Percentiles rank a stretch among this genome's conserved stretches.
phyloP scores from a whole-genome alignment of 192 early-diverging fungal genomes.

The Coemansia sp. region DNA sequence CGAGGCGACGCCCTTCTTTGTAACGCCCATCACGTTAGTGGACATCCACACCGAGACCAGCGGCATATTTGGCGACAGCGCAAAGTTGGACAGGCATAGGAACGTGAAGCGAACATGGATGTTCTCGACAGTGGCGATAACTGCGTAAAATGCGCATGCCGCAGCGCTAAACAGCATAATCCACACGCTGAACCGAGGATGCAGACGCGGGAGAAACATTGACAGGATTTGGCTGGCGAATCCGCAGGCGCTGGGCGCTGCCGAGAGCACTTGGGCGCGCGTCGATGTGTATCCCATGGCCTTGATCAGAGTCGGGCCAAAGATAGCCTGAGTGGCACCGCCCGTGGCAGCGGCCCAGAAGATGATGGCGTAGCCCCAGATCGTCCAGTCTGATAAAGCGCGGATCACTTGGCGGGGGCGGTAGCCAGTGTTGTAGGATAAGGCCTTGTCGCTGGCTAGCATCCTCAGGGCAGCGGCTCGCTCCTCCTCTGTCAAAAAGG shows the following conservation, averaged over 20 bases:
- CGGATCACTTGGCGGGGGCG: constrained; percentile 25
- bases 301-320: constrained; percentile 39
- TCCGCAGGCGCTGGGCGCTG: constrained; percentile 48
- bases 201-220: constrained; percentile 37
- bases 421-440: constrained; percentile 21
- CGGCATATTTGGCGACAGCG: constrained; percentile 52
- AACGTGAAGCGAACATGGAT: constrained; percentile 38
- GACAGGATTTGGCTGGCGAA: constrained; percentile 41
- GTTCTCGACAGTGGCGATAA: constrained; percentile 48
- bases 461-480: constrained; percentile 45
- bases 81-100: constrained; percentile 48
- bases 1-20: constrained; percentile 61
- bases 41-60: constrained; percentile 60
- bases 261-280: constrained; percentile 43
- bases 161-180: constrained; percentile 54
- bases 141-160: constrained; percentile 57
- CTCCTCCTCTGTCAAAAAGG: constrained; percentile 62
- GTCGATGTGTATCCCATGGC: constrained; percentile 56
- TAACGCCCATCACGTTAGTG: constrained; percentile 62
- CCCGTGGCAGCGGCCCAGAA: constrained; percentile 50
- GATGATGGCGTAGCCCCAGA: constrained; percentile 53
- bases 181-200: constrained; percentile 38
- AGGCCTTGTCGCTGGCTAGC: constrained; percentile 38
- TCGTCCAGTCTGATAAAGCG: constrained; percentile 45
- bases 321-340: constrained; percentile 51